These are phyloP conservation scores for Phyllosticta citrichinensis DNA, from an alignment of 2,329 filamentous ascomycete species.

Conservation along the genomic window DNA sequence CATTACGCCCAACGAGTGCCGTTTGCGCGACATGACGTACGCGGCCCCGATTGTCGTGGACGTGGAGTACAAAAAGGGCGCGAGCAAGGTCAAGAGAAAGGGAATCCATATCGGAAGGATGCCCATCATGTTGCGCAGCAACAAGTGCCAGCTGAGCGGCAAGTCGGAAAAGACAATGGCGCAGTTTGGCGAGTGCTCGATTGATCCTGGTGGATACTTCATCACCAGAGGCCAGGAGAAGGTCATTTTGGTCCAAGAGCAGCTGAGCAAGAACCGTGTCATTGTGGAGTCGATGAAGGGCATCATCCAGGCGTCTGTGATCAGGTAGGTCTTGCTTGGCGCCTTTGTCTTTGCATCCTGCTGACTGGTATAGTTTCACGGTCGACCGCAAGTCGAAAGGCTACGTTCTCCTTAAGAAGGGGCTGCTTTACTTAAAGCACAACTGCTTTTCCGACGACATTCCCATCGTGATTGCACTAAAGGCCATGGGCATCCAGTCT, in stretches of 20 bases:
- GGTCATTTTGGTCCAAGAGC: slow-evolving; percentile 96
- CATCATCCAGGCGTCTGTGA: slow-evolving; percentile 90
- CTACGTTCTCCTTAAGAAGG: slow-evolving; percentile 90
- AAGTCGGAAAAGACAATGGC: slow-evolving; percentile 86
- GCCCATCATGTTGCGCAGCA: slow-evolving; percentile 94
- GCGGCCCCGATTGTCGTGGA: slow-evolving; percentile 89
- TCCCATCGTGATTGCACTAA: slow-evolving; percentile 88
- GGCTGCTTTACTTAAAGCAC: slow-evolving; percentile 78
- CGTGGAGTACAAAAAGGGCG: slow-evolving; percentile 78
- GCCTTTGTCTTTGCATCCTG: not conserved
- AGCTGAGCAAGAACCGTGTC: slow-evolving; percentile 97
- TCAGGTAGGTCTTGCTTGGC: slow-evolving; percentile 37
- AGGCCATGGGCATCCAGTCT: slow-evolving; percentile 85
- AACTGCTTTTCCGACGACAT: slow-evolving; percentile 89
- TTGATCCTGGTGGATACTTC: slow-evolving; percentile 96
- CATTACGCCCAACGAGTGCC: slow-evolving; percentile 90
- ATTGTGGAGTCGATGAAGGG: slow-evolving; percentile 96
- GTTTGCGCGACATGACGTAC: slow-evolving; percentile 95
- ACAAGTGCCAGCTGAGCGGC: slow-evolving; percentile 76
- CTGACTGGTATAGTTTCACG: slow-evolving; percentile 59
- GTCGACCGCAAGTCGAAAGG: slow-evolving; percentile 97
- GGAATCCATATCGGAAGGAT: slow-evolving; percentile 76
- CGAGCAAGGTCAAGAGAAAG: slow-evolving; percentile 61
- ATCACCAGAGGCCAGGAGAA: slow-evolving; percentile 97
- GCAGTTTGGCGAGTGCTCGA: slow-evolving; percentile 82